A percentile compares a stretch with the other conserved stretches of the same genome.
Evolutionary conservation across 768 basidiomycete genomes (phyloP).

Genomic region (Strobilomyces echinocephalus): DNA sequence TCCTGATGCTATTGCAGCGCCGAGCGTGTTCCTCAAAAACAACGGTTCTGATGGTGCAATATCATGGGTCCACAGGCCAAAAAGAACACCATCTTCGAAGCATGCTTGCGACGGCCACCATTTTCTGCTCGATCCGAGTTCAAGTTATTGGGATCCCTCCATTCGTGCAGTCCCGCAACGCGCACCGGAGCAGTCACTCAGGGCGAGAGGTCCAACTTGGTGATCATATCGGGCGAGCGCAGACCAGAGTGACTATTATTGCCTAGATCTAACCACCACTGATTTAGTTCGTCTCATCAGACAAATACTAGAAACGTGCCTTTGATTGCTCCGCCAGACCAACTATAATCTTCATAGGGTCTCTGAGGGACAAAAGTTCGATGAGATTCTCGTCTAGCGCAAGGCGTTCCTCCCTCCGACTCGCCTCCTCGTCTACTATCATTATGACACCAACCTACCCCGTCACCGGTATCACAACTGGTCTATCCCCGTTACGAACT

Average conservation of each 20-base stretch:
- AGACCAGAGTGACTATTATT: neutral
- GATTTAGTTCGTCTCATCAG: neutral
- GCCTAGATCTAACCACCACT: neutral
- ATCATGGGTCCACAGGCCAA: too few species aligned
- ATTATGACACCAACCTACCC: conserved; percentile 13
- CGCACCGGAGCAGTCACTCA: too few species aligned
- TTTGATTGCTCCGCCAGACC: neutral
- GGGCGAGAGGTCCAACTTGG: neutral
- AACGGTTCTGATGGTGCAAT: too few species aligned
- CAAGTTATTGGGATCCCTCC: neutral
- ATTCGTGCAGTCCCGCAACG: too few species aligned
- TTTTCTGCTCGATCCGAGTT: too few species aligned
- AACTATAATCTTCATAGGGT: neutral
- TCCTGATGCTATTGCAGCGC: too few species aligned
- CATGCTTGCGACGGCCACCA: too few species aligned
- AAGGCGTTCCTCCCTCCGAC: neutral
- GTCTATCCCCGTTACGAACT: conserved; percentile 15
- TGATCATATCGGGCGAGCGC: neutral
- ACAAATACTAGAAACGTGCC: neutral
- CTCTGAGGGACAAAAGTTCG: conserved; percentile 1
- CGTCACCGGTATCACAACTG: conserved; percentile 1
- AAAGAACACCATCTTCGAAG: too few species aligned
- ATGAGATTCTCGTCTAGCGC: neutral
- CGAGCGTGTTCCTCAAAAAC: too few species aligned
- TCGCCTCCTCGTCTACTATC: neutral